Percentiles rank a stretch among this genome's conserved stretches.
Evolutionary conservation across 2,329 filamentous ascomycete species (phyloP).

Genomic region (Botrytis aclada): DNA sequence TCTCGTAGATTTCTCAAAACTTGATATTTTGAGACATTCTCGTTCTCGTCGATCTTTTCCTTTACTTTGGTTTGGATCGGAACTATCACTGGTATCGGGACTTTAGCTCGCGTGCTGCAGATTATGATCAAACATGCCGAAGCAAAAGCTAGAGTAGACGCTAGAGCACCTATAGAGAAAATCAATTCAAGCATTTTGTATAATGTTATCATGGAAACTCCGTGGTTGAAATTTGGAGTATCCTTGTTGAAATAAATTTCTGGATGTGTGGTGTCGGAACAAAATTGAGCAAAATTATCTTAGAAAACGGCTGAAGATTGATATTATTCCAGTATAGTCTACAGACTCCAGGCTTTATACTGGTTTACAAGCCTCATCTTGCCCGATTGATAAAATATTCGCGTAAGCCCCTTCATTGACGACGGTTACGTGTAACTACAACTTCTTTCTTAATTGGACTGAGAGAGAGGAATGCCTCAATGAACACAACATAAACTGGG

Average conservation of each 20-base stretch:
- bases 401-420: background rate
- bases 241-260: background rate
- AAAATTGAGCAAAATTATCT: background rate
- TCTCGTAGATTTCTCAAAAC: background rate
- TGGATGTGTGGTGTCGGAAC: background rate
- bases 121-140: background rate
- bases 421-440: background rate
- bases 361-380: background rate
- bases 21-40: constrained; percentile 14
- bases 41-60: background rate
- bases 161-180: background rate
- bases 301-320: no score
- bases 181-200: constrained; percentile 5
- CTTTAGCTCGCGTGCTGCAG: background rate
- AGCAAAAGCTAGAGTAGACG: background rate
- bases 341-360: background rate
- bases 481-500: background rate
- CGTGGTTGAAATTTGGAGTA: constrained; percentile 6
- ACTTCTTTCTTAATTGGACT: background rate
- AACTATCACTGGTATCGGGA: background rate
- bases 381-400: background rate
- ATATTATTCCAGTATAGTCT: background rate
- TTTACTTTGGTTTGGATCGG: background rate
- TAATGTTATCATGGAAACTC: background rate
- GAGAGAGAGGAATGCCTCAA: background rate